A percentile compares a stretch with the other conserved stretches of the same genome.
These are phyloP conservation scores for Monosporascus sp. DNA, from an alignment of 2,329 filamentous ascomycete species.

Conservation along the genomic window DNA sequence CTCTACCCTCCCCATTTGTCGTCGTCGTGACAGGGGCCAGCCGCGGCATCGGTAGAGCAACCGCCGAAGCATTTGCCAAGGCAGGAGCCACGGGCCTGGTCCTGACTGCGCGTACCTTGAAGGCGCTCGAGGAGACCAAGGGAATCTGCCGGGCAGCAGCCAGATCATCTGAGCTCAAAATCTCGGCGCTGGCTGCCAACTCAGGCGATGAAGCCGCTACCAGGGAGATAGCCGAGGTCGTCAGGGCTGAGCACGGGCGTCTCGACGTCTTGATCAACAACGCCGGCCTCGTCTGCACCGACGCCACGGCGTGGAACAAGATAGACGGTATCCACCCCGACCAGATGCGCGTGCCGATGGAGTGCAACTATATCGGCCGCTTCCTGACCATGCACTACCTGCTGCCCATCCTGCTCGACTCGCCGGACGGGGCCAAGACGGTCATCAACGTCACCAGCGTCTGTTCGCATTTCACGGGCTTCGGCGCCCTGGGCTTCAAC, in stretches of 20 bases:
- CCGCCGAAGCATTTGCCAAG: background rate
- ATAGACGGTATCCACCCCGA: background rate
- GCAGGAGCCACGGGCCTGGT: background rate
- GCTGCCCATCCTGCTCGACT: background rate
- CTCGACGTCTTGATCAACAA: background rate
- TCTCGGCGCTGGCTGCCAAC: background rate
- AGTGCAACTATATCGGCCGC: background rate
- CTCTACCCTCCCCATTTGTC: background rate
- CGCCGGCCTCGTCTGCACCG: background rate
- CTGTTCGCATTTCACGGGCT: background rate
- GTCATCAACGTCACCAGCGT: background rate
- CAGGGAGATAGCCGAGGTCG: background rate
- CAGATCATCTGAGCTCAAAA: background rate
- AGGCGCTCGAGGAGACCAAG: background rate
- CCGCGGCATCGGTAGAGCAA: background rate
- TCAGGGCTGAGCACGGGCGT: background rate
- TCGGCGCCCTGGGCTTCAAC: background rate
- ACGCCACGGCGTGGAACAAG: background rate
- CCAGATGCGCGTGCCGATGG: background rate
- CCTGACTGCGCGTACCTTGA: background rate
- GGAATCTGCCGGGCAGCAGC: background rate
- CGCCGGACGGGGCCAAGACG: background rate
- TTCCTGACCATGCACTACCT: background rate
- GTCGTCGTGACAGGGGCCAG: background rate
- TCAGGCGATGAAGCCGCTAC: background rate